Conservation (phyloP, 805 yeast genomes). For the Schizosaccharomyces osmophilus region DNA sequence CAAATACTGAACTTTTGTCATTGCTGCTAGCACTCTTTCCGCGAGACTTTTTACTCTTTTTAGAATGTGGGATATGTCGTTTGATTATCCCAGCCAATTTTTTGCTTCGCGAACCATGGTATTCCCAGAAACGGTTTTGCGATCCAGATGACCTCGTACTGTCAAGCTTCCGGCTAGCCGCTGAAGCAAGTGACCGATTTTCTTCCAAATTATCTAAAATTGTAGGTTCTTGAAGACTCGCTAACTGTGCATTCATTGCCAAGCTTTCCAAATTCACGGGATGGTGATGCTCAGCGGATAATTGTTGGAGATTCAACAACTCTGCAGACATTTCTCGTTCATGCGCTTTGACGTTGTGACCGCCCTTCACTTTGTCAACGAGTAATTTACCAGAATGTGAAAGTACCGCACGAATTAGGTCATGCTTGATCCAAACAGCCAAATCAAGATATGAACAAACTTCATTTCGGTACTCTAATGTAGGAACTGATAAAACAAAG, state of each 20-base stretch:
- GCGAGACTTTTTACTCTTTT: not conserved
- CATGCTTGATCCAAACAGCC: constrained; percentile 32
- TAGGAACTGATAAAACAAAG: constrained; percentile 42
- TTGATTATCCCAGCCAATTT: not conserved
- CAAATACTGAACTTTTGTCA: not conserved
- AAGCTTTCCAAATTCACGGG: not conserved
- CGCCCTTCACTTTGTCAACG: constrained; percentile 34
- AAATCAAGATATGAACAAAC: constrained; percentile 55
- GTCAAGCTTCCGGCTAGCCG: not conserved
- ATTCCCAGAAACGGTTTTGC: not conserved
- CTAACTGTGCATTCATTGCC: not conserved
- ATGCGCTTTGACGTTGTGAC: not conserved
- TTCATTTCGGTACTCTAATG: constrained; percentile 30
- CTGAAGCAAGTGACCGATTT: not conserved
- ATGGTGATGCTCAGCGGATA: not conserved
- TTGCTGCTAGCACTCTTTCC: not conserved
- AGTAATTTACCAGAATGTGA: constrained; percentile 47
- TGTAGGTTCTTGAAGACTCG: not conserved
- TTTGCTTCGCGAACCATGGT: not conserved
- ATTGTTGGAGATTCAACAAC: not conserved
- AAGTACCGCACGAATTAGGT: constrained; percentile 16
- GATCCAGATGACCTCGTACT: not conserved
- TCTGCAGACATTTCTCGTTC: not conserved
- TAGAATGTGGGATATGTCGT: not conserved
- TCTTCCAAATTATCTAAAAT: not conserved